Percentiles rank a stretch among this genome's conserved stretches.
phyloP scores from a whole-genome alignment of 164 flowering plant genomes.

The Akebia trifoliata region DNA sequence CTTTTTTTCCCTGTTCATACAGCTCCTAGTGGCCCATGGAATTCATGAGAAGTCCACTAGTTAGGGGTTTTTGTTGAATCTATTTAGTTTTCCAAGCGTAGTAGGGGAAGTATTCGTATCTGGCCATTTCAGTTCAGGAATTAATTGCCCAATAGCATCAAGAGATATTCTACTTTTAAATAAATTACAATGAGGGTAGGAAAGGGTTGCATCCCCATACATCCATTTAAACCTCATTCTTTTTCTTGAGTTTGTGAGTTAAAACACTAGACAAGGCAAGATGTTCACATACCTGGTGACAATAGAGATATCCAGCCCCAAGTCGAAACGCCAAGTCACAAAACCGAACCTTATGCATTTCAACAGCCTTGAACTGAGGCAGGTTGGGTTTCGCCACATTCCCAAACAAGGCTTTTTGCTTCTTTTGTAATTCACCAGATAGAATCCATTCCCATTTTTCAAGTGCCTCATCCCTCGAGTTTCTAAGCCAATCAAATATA shows the following conservation, averaged over 20 bases:
- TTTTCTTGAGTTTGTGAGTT: neutral
- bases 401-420: slow-evolving; percentile 48
- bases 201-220: too few relatives aligned
- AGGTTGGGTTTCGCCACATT: slow-evolving; percentile 20
- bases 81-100: too few relatives aligned
- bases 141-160: too few relatives aligned
- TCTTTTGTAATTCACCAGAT: slow-evolving; percentile 45
- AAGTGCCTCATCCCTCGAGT: slow-evolving; percentile 60
- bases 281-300: slow-evolving; percentile 66
- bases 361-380: slow-evolving; percentile 51
- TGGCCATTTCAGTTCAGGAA: too few relatives aligned
- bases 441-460: slow-evolving; percentile 72
- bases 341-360: slow-evolving; percentile 64
- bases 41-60: too few relatives aligned
- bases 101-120: too few relatives aligned
- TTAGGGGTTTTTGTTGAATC: too few relatives aligned
- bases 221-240: too few relatives aligned
- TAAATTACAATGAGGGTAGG: too few relatives aligned
- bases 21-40: too few relatives aligned
- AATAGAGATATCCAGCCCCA: slow-evolving; percentile 84
- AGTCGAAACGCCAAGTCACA: slow-evolving; percentile 76
- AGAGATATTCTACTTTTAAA: too few relatives aligned
- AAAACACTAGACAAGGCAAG: slow-evolving; percentile 2
- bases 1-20: too few relatives aligned
- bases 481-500: slow-evolving; percentile 69